Evolutionary conservation across 2,329 filamentous ascomycete genomes (phyloP).

Genomic region (Aspergillus sp.): DNA sequence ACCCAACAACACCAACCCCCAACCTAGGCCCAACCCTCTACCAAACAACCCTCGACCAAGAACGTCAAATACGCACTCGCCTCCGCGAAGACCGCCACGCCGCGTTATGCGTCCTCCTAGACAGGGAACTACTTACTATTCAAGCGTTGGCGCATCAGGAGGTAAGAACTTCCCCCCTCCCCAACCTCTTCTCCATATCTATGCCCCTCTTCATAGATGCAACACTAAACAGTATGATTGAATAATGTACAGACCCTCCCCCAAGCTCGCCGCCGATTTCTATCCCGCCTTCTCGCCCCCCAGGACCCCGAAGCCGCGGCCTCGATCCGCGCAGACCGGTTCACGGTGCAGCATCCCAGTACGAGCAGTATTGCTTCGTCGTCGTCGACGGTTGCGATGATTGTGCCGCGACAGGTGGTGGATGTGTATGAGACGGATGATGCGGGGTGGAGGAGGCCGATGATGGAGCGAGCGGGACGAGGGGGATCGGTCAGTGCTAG

Average conservation of each 20-base stretch:
- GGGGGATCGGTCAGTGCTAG: neutral
- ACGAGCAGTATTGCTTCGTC: conserved; percentile 2
- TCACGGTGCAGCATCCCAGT: conserved; percentile 23
- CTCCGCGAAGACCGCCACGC: conserved; percentile 40
- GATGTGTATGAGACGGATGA: conserved; percentile 28
- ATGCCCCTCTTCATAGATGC: no score
- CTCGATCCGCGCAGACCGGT: conserved; percentile 31
- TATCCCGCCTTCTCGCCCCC: conserved; percentile 37
- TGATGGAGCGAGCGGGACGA: neutral
- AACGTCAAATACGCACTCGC: conserved; percentile 26
- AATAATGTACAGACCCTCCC: conserved; percentile 36
- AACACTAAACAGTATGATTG: no score
- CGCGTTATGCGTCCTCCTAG: conserved; percentile 40
- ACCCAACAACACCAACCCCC: neutral
- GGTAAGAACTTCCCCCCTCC: conserved; percentile 26
- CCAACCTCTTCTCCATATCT: no score
- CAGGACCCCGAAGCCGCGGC: conserved; percentile 30
- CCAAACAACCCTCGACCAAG: conserved; percentile 22
- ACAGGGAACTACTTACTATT: conserved; percentile 43
- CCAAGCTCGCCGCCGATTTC: conserved; percentile 40
- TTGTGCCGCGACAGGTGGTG: conserved; percentile 21
- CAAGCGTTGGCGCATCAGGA: conserved; percentile 43
- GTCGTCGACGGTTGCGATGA: conserved; percentile 9
- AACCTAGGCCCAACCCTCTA: conserved; percentile 5
- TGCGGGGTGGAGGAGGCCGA: conserved; percentile 24